These are phyloP conservation scores for Sambucus nigra DNA, from an alignment of 129 eudicot genomes.

Conservation along the genomic window DNA sequence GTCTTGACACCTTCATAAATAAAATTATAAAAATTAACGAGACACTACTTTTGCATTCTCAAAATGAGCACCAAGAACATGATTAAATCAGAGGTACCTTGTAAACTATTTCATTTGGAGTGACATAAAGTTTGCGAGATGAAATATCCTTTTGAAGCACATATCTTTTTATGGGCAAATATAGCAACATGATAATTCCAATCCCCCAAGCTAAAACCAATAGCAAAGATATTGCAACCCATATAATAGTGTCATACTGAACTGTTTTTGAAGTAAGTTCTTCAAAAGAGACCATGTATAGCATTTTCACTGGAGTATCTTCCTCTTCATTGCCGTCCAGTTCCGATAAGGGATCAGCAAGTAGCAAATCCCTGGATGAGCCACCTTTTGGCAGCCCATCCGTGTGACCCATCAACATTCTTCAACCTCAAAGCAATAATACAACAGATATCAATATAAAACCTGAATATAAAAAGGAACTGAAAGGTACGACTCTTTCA, in stretches of 20 bases:
- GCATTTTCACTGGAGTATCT: slow-evolving; percentile 24
- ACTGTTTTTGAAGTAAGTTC: slow-evolving; percentile 46
- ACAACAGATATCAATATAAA: neutral
- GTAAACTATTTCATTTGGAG: slow-evolving; percentile 52
- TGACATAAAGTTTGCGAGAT: slow-evolving; percentile 61
- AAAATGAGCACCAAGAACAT: neutral
- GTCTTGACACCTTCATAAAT: slow-evolving; percentile 53
- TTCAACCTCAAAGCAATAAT: slow-evolving; percentile 10
- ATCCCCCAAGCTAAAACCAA: slow-evolving; percentile 86
- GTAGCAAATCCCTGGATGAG: slow-evolving; percentile 42
- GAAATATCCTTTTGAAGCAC: slow-evolving; percentile 58
- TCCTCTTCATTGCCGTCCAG: slow-evolving; percentile 37
- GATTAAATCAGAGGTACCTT: slow-evolving; percentile 34
- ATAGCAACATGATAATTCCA: slow-evolving; percentile 55
- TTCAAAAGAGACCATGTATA: slow-evolving; percentile 58
- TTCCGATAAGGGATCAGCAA: slow-evolving; percentile 52
- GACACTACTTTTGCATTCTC: neutral
- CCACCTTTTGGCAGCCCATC: slow-evolving; percentile 35
- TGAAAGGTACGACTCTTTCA: no score
- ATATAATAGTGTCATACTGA: slow-evolving; percentile 62
- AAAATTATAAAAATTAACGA: slow-evolving; percentile 5
- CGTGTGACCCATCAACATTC: slow-evolving; percentile 56
- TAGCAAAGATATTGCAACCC: slow-evolving; percentile 62
- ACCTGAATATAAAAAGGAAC: neutral
- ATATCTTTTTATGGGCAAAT: slow-evolving; percentile 63